Evolutionary conservation across 2,329 filamentous ascomycete species (phyloP).

Genomic region (Cladosporium sp.): DNA sequence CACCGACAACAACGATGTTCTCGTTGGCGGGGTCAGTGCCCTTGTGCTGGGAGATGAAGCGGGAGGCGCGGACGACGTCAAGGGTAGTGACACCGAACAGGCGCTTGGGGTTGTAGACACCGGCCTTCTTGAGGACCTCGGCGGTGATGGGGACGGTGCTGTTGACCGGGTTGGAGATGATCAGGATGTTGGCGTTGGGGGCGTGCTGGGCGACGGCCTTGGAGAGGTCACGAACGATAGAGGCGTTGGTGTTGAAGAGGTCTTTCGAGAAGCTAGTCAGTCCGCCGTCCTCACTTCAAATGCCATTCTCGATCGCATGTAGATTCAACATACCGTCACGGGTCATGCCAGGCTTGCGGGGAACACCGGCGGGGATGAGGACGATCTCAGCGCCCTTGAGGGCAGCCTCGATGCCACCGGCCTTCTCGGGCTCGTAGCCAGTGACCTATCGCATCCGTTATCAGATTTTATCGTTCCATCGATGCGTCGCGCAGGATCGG

Average conservation of each 20-base stretch:
- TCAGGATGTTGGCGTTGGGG: conserved; percentile 89
- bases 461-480: neutral
- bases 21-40: conserved; percentile 82
- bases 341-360: conserved; percentile 99
- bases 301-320: neutral
- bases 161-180: conserved; percentile 99
- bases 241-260: conserved; percentile 99
- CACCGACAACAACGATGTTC: conserved; percentile 93
- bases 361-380: conserved; percentile 96
- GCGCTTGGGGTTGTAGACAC: conserved; percentile 98
- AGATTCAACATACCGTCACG: conserved; percentile 63
- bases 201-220: conserved; percentile 85
- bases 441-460: conserved; percentile 53
- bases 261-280: conserved; percentile 46
- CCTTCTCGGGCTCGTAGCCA: conserved; percentile 71
- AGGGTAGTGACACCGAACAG: conserved; percentile 99
- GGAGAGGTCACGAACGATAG: conserved; percentile 96
- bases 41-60: conserved; percentile 96
- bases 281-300: neutral
- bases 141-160: conserved; percentile 96
- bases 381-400: conserved; percentile 89
- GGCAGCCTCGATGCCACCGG: conserved; percentile 68
- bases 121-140: conserved; percentile 91
- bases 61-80: conserved; percentile 93
- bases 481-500: neutral